Evolutionary conservation across 1,284 basidiomycete species (phyloP).

Genomic region (Ganoderma lingzhi): DNA sequence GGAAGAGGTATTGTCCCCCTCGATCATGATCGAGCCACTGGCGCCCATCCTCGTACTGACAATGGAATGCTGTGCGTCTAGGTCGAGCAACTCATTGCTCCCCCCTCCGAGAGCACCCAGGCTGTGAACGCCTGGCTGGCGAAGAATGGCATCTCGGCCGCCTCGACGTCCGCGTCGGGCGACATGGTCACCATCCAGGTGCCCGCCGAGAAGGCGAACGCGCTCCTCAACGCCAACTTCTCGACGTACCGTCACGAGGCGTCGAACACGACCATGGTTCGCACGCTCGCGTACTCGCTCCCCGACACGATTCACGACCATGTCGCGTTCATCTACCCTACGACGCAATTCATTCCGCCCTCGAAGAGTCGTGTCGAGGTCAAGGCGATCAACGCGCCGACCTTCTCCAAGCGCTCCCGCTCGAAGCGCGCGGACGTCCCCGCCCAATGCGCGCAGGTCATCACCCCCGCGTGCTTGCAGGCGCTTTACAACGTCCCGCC

Average conservation of each 20-base stretch:
- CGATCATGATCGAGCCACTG: not conserved
- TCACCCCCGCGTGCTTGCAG: slow-evolving; percentile 64
- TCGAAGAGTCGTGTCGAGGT: slow-evolving; percentile 22
- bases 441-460: slow-evolving; percentile 33
- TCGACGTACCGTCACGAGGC: slow-evolving; percentile 45
- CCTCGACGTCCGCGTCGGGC: slow-evolving; percentile 40
- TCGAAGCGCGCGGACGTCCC: slow-evolving; percentile 28
- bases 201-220: slow-evolving; percentile 45
- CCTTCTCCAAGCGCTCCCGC: slow-evolving; percentile 12
- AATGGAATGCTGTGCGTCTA: slow-evolving; percentile 36
- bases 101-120: slow-evolving; percentile 42
- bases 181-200: slow-evolving; percentile 35
- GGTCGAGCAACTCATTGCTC: slow-evolving; percentile 45
- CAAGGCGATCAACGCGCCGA: slow-evolving; percentile 12
- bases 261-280: slow-evolving; percentile 41
- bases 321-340: slow-evolving; percentile 50
- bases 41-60: not conserved
- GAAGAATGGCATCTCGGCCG: slow-evolving; percentile 44
- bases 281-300: slow-evolving; percentile 51
- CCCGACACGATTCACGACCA: slow-evolving; percentile 45
- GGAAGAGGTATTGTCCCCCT: slow-evolving; percentile 20
- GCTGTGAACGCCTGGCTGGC: slow-evolving; percentile 48
- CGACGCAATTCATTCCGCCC: slow-evolving; percentile 38
- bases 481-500: slow-evolving; percentile 61
- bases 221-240: slow-evolving; percentile 48